A percentile compares a stretch with the other conserved stretches of the same genome.
Conservation (phyloP, 1,139 yeast species). For the Debaryomyces sp. region DNA sequence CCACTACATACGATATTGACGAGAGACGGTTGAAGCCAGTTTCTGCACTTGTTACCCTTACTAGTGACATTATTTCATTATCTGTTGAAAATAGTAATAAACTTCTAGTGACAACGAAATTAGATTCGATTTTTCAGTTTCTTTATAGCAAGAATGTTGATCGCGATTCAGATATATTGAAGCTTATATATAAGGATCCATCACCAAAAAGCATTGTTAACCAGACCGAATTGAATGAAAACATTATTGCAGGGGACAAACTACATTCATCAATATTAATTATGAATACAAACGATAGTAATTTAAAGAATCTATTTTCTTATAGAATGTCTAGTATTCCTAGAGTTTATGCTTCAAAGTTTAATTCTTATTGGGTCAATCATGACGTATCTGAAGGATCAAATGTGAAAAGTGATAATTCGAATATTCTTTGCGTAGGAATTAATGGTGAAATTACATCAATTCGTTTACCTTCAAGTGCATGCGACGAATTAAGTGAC, state of each 20-base stretch:
- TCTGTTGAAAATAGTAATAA: constrained; percentile 23
- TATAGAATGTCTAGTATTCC: constrained; percentile 45
- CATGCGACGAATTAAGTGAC: constrained; percentile 17
- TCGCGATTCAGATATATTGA: constrained; percentile 14
- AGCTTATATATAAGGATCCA: constrained; percentile 34
- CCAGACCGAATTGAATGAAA: constrained; percentile 29
- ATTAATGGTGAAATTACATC: constrained; percentile 52
- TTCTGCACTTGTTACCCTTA: constrained; percentile 27
- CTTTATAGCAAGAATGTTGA: constrained; percentile 16
- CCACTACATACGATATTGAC: constrained; percentile 41
- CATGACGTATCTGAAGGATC: not conserved
- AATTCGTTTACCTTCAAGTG: constrained; percentile 20
- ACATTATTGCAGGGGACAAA: constrained; percentile 45
- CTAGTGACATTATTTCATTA: constrained; percentile 43
- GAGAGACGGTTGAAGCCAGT: constrained; percentile 41
- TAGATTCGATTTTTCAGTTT: constrained; percentile 42
- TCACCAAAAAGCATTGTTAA: constrained; percentile 42
- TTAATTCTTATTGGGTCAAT: constrained; percentile 37
- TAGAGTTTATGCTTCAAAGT: constrained; percentile 35
- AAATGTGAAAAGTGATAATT: constrained; percentile 1
- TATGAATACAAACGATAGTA: constrained; percentile 17
- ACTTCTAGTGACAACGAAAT: constrained; percentile 40
- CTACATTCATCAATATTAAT: constrained; percentile 41
- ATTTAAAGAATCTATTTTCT: constrained; percentile 10
- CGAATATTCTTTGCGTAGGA: constrained; percentile 43